Evolutionary conservation across 148 eudicot species (phyloP), one percentile per base, ranked within the genome.

Genomic region (Persicaria maculosa): DNA sequence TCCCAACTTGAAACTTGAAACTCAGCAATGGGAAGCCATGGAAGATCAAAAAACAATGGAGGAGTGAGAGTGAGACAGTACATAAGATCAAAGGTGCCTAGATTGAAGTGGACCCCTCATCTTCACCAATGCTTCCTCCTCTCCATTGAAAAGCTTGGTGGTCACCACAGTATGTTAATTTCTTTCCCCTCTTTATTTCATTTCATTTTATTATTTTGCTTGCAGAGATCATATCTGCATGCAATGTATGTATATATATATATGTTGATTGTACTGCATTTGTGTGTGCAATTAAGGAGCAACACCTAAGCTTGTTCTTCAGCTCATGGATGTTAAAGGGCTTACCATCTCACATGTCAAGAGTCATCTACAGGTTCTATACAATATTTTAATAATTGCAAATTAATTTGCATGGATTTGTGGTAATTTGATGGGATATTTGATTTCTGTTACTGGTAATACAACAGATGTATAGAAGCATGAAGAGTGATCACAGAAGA

Each of bases 331-430:
- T 84, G 94, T 93, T 31, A 86, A 85, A 88, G 98, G 98, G 53
- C 88, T 93, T 19, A 89, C 98, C 9, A 93, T 93, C 80, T 93
- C 98, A 64, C 98, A 93, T 85, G 98, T 93, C 76, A 93, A 93
- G 82, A 91, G 97, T 70, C 98, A 93, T 85, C 90, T 93, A 73
- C 98, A 93, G 97, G 98, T 64, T 48, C n/a, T 20, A 31, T 31
- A 31, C 40, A 31, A 31, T 31, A 31, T 31, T 31, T 31, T 31
- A 31, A 31, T 31, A 31, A 31, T 2, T 31, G 3, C 40, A 31
- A 31, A 31, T 31, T 31, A 31, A 31, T 31, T 31, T 31, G 40
- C 40, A 31, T 31, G 40, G 40, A 31, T 31, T 31, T 31, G 40
- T 31, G 40, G 3, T 20, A 59, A 1, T 71, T 4, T 48, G 6